Percentiles rank a stretch among this genome's conserved stretches.
Conservation (phyloP, 2,329 filamentous ascomycete genomes). For the Thyridium curvatum region DNA sequence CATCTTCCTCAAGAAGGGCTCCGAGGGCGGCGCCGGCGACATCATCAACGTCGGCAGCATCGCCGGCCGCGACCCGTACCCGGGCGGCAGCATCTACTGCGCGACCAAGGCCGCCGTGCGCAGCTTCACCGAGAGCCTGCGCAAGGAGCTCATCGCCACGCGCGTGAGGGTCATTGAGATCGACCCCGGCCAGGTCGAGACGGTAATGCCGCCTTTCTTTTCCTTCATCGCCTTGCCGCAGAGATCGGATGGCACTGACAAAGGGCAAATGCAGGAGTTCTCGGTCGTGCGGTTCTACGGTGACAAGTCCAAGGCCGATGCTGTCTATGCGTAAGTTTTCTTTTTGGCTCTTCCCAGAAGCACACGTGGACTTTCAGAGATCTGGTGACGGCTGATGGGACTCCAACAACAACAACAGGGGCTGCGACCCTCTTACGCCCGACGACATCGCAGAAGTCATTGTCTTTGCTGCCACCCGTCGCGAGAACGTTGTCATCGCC, state of each 20-base stretch:
- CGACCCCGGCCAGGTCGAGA: slow-evolving; percentile 90
- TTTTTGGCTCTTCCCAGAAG: neutral
- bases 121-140: slow-evolving; percentile 74
- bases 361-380: neutral
- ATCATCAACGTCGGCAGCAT: slow-evolving; percentile 94
- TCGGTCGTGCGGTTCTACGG: slow-evolving; percentile 83
- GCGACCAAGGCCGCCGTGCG: slow-evolving; percentile 86
- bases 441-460: slow-evolving; percentile 89
- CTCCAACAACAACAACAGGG: no score
- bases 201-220: slow-evolving; percentile 42
- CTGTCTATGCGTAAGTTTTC: slow-evolving; percentile 68
- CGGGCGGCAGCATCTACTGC: slow-evolving; percentile 86
- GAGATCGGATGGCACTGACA: no score
- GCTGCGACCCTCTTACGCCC: slow-evolving; percentile 75
- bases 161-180: slow-evolving; percentile 80
- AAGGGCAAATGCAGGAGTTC: slow-evolving; percentile 72
- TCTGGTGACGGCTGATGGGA: slow-evolving; percentile 1
- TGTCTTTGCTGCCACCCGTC: slow-evolving; percentile 76
- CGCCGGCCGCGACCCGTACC: slow-evolving; percentile 82
- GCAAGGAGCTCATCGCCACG: slow-evolving; percentile 76
- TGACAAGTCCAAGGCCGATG: slow-evolving; percentile 83
- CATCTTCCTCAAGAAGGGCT: slow-evolving; percentile 66
- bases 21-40: slow-evolving; percentile 74
- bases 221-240: neutral
- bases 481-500: slow-evolving; percentile 86